Evolutionary conservation across 768 basidiomycete species (phyloP).

Genomic region (Naematelia encephala): DNA sequence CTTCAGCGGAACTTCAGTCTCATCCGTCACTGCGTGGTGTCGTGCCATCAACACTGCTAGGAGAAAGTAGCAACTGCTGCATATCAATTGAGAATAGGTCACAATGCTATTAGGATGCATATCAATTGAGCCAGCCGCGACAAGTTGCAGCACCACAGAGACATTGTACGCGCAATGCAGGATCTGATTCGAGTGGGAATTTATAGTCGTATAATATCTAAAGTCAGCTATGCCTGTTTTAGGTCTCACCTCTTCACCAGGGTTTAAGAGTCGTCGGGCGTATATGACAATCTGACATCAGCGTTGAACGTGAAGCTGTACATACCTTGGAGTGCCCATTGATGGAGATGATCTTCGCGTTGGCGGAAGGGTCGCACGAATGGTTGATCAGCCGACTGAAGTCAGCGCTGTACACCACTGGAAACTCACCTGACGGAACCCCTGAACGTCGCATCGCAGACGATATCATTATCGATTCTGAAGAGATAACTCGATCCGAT

Average conservation of each 20-base stretch:
- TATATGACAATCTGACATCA: conserved; percentile 85
- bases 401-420: conserved; percentile 10
- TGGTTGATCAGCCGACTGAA: conserved; percentile 93
- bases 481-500: conserved; percentile 98
- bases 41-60: conserved; percentile 42
- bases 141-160: conserved; percentile 54
- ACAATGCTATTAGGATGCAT: neutral
- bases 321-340: conserved; percentile 53
- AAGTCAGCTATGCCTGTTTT: neutral
- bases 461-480: conserved; percentile 93
- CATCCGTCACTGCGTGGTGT: conserved; percentile 29
- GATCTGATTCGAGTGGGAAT: conserved; percentile 98
- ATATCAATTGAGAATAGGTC: neutral
- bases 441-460: conserved; percentile 98
- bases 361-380: conserved; percentile 80
- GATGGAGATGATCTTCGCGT: conserved; percentile 57
- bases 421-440: conserved; percentile 88
- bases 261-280: conserved; percentile 90
- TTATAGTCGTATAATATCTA: conserved; percentile 73
- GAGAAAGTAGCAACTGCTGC: conserved; percentile 11
- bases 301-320: neutral
- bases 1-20: conserved; percentile 29
- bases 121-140: conserved; percentile 89
- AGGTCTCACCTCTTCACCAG: conserved; percentile 98
- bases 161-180: conserved; percentile 45